These are phyloP conservation scores for Trypanosoma lewisi DNA, from an alignment of 208 protist genomes.

Conservation along the genomic window DNA sequence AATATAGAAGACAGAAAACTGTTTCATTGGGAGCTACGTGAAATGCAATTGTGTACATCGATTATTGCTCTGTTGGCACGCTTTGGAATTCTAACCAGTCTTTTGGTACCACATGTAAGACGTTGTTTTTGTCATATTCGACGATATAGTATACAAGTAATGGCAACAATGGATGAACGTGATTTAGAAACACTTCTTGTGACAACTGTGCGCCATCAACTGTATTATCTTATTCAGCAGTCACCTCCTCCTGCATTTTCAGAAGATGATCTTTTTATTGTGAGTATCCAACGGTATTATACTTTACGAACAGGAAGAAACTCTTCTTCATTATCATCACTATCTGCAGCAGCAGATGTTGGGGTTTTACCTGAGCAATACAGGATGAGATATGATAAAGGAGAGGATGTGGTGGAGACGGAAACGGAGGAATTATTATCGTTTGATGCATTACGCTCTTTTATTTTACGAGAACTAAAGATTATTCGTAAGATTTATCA, in stretches of 20 bases:
- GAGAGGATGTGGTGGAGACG: conserved; percentile 19
- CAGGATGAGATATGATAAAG: too few relatives aligned
- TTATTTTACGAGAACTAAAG: conserved; percentile 59
- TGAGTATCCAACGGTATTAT: conserved; percentile 12
- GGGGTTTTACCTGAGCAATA: not conserved
- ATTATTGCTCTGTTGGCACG: conserved; percentile 38
- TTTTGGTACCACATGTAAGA: conserved; percentile 43
- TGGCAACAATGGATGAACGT: conserved; percentile 14
- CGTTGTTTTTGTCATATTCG: conserved; percentile 43
- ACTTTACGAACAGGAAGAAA: not conserved
- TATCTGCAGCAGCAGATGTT: too few relatives aligned
- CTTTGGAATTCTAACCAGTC: conserved; percentile 29
- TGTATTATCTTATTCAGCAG: conserved; percentile 31
- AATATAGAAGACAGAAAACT: conserved; percentile 16
- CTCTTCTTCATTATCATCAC: not conserved
- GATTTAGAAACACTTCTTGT: conserved; percentile 25
- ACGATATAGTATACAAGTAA: conserved; percentile 20
- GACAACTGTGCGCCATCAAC: conserved; percentile 31
- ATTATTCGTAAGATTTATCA: conserved; percentile 37
- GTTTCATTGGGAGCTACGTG: conserved; percentile 60
- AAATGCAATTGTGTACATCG: conserved; percentile 46
- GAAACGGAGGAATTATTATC: conserved; percentile 36
- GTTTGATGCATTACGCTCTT: conserved; percentile 55
- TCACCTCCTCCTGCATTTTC: conserved; percentile 7
- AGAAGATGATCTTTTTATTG: conserved; percentile 9